Conservation (phyloP, 208 protist genomes). For the Trypanosoma melophagium region DNA sequence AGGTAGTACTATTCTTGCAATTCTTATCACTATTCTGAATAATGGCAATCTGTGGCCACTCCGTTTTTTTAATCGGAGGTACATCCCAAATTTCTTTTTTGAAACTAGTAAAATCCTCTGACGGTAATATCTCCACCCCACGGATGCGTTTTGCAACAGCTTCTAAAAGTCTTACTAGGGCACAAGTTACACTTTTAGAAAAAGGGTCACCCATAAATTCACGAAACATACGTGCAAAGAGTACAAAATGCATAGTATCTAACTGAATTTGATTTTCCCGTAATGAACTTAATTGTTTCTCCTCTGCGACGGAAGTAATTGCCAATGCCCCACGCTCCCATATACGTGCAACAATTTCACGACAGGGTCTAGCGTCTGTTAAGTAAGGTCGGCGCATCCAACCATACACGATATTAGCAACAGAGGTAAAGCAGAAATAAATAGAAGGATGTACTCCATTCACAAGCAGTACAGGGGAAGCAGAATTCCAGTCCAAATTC, state of each 20-base stretch:
- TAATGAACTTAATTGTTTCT: conserved; percentile 4
- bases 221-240: conserved; percentile 41
- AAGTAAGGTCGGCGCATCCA: background rate
- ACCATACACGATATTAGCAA: conserved; percentile 7
- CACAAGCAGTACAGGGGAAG: conserved; percentile 6
- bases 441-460: conserved; percentile 26
- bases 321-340: conserved; percentile 17
- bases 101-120: conserved; percentile 1
- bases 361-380: conserved; percentile 18
- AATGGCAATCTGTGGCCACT: background rate
- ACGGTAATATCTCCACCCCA: background rate
- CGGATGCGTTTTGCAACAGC: conserved; percentile 5
- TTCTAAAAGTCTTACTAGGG: conserved; percentile 21
- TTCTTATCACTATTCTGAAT: background rate
- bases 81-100: conserved; percentile 31
- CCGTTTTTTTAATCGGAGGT: conserved; percentile 11
- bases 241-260: conserved; percentile 30
- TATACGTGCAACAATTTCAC: conserved; percentile 21
- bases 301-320: conserved; percentile 9
- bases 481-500: conserved; percentile 16
- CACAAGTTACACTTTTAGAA: conserved; percentile 4
- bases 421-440: conserved; percentile 26
- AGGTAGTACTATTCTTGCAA: too few relatives aligned
- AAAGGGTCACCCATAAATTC: conserved; percentile 21
- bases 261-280: conserved; percentile 22